Base-by-base conservation (phyloP, 495 filamentous ascomycete species). In the Penicillium arizonense region DNA sequence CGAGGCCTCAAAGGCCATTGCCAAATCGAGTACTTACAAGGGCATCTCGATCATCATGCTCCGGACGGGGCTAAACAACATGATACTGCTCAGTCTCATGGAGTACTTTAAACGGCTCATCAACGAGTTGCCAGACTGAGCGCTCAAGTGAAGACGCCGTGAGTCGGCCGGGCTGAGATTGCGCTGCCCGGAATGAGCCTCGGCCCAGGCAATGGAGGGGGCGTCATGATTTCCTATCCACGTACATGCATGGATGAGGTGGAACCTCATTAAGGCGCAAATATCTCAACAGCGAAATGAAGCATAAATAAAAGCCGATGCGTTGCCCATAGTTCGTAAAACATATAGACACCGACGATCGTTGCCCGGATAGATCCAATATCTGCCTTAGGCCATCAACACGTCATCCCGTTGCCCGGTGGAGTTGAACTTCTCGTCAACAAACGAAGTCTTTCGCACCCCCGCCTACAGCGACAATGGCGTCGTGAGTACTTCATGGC, bases 21-120 rank as follows among this genome's bases (percentile, higher is more conserved):
- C 75, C 36, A 71, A 72, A 43, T 76, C 75, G 16, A 75, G 74
- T 68, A 78, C 73, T 71, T 78, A 77, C 56, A 78, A 76, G 50
- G 75, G 75, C 14, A 45, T 78, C n/a, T 73, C 74, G 4, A 75
- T 77, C 39, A 74, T 76, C 34, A 58, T 78, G 33, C 58, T 78
- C 30, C 74, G 75, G 23, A 77, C 75, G 4, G 71, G 71, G 18
- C 58, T 78, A 32, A 76, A 78, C 59, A 78, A 78, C 61, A 77
- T 77, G 74, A 76, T 78, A 33, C 56, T 77, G 30, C 61, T 78
- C 47, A 75, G 71, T 58, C 61, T 78, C 5, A 74, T 73, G 39
- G 75, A 78, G 53, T 76, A 71, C 43, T 67, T 77, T 46, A 77
- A 73, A 61, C 60, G 64, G 52, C 62, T 56, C 24, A 78, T 78